phyloP scores from a whole-genome alignment of 2,329 filamentous ascomycete species.

The Pseudogymnoascus pannorum region DNA sequence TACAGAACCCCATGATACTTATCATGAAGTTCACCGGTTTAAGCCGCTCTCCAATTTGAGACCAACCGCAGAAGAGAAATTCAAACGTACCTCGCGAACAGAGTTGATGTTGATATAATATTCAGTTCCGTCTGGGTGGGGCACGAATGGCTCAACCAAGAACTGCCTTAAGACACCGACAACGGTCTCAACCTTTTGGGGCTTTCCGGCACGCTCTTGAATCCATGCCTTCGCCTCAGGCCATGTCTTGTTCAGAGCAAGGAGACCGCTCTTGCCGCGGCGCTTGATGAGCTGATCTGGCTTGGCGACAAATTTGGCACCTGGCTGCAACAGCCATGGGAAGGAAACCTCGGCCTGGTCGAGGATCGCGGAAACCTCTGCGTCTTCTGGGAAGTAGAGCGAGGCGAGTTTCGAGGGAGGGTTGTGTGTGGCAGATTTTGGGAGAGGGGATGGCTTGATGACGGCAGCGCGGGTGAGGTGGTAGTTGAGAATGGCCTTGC shows the following conservation, averaged over 20 bases:
- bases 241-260: slow-evolving; percentile 97
- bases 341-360: slow-evolving; percentile 94
- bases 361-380: slow-evolving; percentile 73
- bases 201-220: slow-evolving; percentile 83
- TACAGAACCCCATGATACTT: not conserved
- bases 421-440: slow-evolving; percentile 80
- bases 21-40: not conserved
- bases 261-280: slow-evolving; percentile 95
- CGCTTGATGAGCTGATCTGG: slow-evolving; percentile 99
- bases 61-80: slow-evolving; percentile 10
- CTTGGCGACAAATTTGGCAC: slow-evolving; percentile 94
- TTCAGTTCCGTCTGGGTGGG: slow-evolving; percentile 89
- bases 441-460: slow-evolving; percentile 96
- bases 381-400: slow-evolving; percentile 86
- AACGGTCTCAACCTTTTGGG: slow-evolving; percentile 86
- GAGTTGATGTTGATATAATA: slow-evolving; percentile 99
- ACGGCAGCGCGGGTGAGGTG: slow-evolving; percentile 95
- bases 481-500: slow-evolving; percentile 99
- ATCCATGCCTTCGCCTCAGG: slow-evolving; percentile 90
- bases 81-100: slow-evolving; percentile 84
- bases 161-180: slow-evolving; percentile 87
- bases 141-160: slow-evolving; percentile 96
- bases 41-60: not conserved
- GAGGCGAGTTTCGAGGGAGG: slow-evolving; percentile 83
- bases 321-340: slow-evolving; percentile 82